Percentiles rank a stretch among this genome's conserved stretches.
These are phyloP conservation scores for Phytopythium cucurbitacearum DNA, from an alignment of 352 stramenopile species.

Conservation along the genomic window DNA sequence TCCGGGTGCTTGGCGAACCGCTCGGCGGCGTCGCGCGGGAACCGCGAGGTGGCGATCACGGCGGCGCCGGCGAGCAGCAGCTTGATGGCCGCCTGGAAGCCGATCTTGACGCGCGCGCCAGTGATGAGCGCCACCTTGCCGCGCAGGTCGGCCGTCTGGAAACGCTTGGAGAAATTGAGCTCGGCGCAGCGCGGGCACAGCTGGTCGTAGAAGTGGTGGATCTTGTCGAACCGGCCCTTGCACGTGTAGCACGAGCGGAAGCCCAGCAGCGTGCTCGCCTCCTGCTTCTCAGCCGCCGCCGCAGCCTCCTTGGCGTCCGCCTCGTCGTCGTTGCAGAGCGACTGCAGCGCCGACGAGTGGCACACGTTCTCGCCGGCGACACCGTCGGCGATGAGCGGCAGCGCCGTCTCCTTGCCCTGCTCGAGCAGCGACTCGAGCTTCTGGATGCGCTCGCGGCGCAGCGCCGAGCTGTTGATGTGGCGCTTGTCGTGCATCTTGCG, in stretches of 20 bases:
- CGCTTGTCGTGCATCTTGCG: conserved; percentile 90
- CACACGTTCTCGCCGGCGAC: conserved; percentile 65
- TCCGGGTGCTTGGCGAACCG: conserved; percentile 90
- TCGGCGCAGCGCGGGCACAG: conserved; percentile 92
- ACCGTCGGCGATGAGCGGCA: conserved; percentile 92
- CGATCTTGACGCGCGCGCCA: conserved; percentile 96
- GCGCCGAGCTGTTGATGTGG: conserved; percentile 90
- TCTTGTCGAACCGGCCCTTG: conserved; percentile 93
- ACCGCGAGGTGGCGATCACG: conserved; percentile 95
- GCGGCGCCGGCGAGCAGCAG: conserved; percentile 88
- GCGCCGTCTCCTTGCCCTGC: conserved; percentile 67
- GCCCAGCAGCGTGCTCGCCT: conserved; percentile 57
- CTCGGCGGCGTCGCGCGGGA: conserved; percentile 90
- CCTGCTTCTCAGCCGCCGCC: conserved; percentile 36
- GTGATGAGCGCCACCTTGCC: conserved; percentile 93
- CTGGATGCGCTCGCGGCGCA: conserved; percentile 89
- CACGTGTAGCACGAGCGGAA: conserved; percentile 96
- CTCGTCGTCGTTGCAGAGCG: conserved; percentile 54
- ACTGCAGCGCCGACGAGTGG: conserved; percentile 51
- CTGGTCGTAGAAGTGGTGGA: conserved; percentile 96
- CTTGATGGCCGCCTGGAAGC: conserved; percentile 94
- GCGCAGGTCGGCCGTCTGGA: conserved; percentile 87
- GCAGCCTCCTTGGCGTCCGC: conserved; percentile 51
- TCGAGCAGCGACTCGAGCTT: conserved; percentile 89
- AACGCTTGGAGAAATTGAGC: conserved; percentile 94